Evolutionary conservation across 257 asterid genomes (phyloP).

Genomic region (Lavandula angustifolia): DNA sequence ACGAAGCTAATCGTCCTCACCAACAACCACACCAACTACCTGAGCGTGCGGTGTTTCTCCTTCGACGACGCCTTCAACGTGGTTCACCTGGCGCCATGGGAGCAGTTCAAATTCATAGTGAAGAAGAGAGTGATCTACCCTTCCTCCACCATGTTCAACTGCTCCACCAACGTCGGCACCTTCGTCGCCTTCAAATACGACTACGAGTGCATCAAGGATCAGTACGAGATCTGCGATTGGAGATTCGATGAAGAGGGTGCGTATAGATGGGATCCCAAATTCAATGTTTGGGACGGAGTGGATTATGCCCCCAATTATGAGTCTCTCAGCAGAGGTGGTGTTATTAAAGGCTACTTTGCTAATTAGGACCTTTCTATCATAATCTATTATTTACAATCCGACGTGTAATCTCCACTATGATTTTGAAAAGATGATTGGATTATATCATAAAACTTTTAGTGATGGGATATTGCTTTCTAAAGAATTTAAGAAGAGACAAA

Average conservation of each 20-base stretch:
- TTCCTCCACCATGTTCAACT: constrained; percentile 71
- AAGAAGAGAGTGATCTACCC: constrained; percentile 35
- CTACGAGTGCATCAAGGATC: constrained; percentile 35
- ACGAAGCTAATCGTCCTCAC: constrained; percentile 39
- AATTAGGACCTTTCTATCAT: no score
- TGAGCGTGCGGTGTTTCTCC: constrained; percentile 62
- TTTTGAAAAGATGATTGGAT: no score
- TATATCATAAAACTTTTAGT: no score
- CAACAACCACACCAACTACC: constrained; percentile 63
- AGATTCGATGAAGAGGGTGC: constrained; percentile 52
- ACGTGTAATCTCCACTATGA: no score
- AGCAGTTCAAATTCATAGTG: constrained; percentile 39
- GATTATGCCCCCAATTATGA: constrained; percentile 71
- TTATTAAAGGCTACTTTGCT: constrained; percentile 59
- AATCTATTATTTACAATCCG: no score
- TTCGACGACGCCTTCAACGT: constrained; percentile 38
- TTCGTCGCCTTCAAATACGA: constrained; percentile 50
- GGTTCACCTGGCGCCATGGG: constrained; percentile 46
- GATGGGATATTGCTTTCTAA: no score
- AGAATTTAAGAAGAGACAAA: no score
- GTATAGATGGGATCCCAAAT: constrained; percentile 38
- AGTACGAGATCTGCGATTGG: constrained; percentile 52
- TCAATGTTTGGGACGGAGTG: constrained; percentile 24
- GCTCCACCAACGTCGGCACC: constrained; percentile 82
- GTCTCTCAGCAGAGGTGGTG: constrained; percentile 76